phyloP scores from a whole-genome alignment of 2,329 filamentous ascomycete species.

The Hypoxylon sp. region DNA sequence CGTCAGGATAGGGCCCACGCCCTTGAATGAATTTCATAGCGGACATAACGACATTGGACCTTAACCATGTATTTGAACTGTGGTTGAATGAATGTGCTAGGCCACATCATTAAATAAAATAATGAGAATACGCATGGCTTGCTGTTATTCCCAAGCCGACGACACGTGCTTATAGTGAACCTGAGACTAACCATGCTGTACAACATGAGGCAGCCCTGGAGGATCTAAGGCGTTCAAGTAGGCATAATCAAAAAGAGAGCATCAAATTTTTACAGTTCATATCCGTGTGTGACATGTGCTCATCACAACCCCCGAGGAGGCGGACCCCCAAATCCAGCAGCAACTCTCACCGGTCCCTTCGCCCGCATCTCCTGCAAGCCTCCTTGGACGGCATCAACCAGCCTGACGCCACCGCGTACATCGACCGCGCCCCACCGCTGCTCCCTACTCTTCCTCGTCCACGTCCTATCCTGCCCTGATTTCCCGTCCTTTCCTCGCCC shows the following conservation, averaged over 20 bases:
- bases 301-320: slow-evolving; percentile 25
- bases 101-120: background rate
- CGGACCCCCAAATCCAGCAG: slow-evolving; percentile 56
- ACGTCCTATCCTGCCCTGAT: slow-evolving; percentile 37
- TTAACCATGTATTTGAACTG: background rate
- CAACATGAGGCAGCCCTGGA: background rate
- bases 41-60: background rate
- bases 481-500: slow-evolving; percentile 18
- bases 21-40: slow-evolving; percentile 2
- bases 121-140: no score
- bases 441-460: slow-evolving; percentile 59
- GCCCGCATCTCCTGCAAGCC: slow-evolving; percentile 12
- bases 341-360: slow-evolving; percentile 48
- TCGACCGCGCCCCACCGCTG: slow-evolving; percentile 68
- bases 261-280: background rate
- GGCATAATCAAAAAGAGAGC: slow-evolving; percentile 12
- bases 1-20: background rate
- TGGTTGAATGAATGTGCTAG: background rate
- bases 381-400: slow-evolving; percentile 59
- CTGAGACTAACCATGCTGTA: background rate
- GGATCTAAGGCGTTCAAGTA: no score
- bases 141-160: no score
- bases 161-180: no score
- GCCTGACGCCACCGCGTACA: slow-evolving; percentile 55
- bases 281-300: background rate